phyloP scores from a whole-genome alignment of 768 basidiomycete species.

The Calocera viscosa region DNA sequence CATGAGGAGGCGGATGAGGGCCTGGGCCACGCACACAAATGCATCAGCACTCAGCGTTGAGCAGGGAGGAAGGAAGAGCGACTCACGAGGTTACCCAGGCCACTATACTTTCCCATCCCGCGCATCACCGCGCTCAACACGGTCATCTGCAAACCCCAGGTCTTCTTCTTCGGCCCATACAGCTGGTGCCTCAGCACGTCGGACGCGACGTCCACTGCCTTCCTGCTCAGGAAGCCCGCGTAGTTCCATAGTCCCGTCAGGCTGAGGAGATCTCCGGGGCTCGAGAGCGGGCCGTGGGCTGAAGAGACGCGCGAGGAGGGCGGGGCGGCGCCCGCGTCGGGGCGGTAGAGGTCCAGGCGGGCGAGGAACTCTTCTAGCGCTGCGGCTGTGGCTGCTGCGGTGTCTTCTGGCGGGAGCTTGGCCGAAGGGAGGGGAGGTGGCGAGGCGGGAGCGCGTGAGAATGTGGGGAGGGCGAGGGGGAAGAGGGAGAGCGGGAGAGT shows the following conservation, averaged over 20 bases:
- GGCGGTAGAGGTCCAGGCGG: background rate
- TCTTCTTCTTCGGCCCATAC: constrained; percentile 75
- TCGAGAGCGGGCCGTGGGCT: background rate
- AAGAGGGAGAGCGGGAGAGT: too few species aligned
- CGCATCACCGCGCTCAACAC: constrained; percentile 39
- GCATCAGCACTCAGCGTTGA: constrained; percentile 46
- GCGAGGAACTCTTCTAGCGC: background rate
- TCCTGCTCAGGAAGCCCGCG: background rate
- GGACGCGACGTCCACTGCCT: constrained; percentile 37
- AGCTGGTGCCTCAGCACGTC: constrained; percentile 70
- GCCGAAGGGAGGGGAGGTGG: too few species aligned
- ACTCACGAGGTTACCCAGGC: background rate
- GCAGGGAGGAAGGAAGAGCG: background rate
- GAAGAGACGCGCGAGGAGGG: background rate
- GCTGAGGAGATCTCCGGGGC: background rate
- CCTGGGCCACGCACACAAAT: constrained; percentile 22
- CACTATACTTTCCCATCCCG: constrained; percentile 23
- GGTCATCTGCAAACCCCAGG: constrained; percentile 94
- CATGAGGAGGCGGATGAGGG: constrained; percentile 50
- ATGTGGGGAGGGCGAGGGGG: too few species aligned
- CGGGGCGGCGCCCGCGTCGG: background rate
- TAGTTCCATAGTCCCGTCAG: background rate
- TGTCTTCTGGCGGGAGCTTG: background rate
- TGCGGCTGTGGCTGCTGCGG: background rate
- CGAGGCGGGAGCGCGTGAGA: too few species aligned